Evolutionary conservation across 257 asterid genomes (phyloP).

Genomic region (Craterostigma plantagineum): DNA sequence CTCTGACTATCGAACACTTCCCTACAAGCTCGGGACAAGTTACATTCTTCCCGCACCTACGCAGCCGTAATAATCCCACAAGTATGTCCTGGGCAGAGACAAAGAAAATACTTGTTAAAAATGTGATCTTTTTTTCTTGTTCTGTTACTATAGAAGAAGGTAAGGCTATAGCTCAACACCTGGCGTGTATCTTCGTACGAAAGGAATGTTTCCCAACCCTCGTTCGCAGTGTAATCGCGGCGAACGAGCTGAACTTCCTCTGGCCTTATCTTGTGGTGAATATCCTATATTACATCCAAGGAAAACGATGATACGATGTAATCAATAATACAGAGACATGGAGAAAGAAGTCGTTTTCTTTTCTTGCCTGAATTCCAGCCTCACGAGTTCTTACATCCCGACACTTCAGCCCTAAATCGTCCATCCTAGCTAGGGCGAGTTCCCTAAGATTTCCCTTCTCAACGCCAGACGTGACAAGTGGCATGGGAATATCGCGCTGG

Average conservation of each 20-base stretch:
- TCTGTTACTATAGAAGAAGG: background rate
- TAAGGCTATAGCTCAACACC: constrained; percentile 27
- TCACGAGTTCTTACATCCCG: constrained; percentile 97
- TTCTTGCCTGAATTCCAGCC: constrained; percentile 96
- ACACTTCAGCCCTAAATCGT: constrained; percentile 94
- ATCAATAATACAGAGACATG: too few species aligned
- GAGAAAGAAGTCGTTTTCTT: too few species aligned
- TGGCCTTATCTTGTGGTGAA: constrained; percentile 81
- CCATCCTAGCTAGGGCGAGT: constrained; percentile 95
- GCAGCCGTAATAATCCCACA: constrained; percentile 72
- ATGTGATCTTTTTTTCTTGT: background rate
- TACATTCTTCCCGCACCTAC: constrained; percentile 69
- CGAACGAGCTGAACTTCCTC: constrained; percentile 98
- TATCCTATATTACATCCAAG: constrained; percentile 41
- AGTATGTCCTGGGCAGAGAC: constrained; percentile 58
- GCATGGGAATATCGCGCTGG: constrained; percentile 98
- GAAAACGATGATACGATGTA: constrained; percentile 1
- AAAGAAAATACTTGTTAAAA: background rate
- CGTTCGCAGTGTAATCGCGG: constrained; percentile 95
- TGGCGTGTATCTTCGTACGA: constrained; percentile 91
- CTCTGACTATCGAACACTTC: constrained; percentile 86
- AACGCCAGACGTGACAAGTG: constrained; percentile 94
- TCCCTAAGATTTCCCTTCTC: constrained; percentile 99
- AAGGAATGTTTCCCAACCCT: constrained; percentile 98
- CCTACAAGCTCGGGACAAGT: constrained; percentile 84